Conservation (phyloP, 2,329 filamentous ascomycete species). For the Diaporthe longicolla region DNA sequence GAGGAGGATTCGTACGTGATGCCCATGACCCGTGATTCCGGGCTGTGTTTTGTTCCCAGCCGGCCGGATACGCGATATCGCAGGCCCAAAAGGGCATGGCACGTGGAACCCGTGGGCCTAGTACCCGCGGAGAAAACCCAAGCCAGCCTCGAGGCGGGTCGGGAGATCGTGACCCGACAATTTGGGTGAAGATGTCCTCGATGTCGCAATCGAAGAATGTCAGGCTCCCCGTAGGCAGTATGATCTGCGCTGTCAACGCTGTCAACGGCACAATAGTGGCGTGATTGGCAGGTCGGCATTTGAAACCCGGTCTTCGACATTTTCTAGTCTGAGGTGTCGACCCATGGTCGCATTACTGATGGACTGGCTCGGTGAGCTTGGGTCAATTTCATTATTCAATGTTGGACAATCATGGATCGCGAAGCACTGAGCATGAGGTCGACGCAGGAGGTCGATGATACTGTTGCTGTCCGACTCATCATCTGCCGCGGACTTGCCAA, state of each 20-base stretch:
- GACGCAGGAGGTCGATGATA: background rate
- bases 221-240: constrained; percentile 2
- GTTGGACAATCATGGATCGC: background rate
- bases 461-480: background rate
- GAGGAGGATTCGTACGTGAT: background rate
- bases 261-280: constrained; percentile 12
- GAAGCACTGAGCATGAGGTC: background rate
- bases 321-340: background rate
- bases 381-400: background rate
- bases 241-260: constrained; percentile 32
- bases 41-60: background rate
- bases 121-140: background rate
- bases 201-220: constrained; percentile 13
- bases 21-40: background rate
- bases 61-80: constrained; percentile 4
- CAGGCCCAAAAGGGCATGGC: constrained; percentile 12
- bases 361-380: background rate
- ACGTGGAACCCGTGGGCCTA: constrained; percentile 7
- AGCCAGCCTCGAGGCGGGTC: constrained; percentile 6
- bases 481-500: background rate
- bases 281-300: constrained; percentile 37
- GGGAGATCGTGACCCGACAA: constrained; percentile 24
- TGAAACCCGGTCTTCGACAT: constrained; percentile 27
- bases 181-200: constrained; percentile 27
- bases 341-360: background rate